Conservation (phyloP, 1,139 yeast genomes). For the Protomyces arabidopsidicola region DNA sequence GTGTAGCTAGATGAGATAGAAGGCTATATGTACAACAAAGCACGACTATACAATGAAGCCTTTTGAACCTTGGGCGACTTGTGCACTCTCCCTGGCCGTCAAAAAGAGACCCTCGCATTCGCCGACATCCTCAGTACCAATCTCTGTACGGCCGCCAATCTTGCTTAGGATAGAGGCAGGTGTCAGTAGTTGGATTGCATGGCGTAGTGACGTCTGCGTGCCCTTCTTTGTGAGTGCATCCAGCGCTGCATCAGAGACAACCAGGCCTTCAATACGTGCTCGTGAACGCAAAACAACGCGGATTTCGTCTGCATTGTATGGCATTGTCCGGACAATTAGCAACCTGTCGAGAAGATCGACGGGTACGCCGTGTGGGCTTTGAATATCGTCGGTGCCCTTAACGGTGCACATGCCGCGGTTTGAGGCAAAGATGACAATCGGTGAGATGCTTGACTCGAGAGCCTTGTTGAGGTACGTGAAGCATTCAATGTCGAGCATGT, state of each 20-base stretch:
- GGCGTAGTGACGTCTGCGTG: slow-evolving; percentile 71
- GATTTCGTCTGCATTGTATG: slow-evolving; percentile 79
- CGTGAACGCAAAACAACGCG: slow-evolving; percentile 76
- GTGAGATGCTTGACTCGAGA: slow-evolving; percentile 84
- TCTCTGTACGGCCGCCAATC: slow-evolving; percentile 66
- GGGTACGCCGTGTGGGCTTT: slow-evolving; percentile 95
- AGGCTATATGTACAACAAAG: background rate
- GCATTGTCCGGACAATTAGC: slow-evolving; percentile 83
- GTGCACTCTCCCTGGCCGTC: slow-evolving; percentile 82
- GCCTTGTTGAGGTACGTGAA: slow-evolving; percentile 93
- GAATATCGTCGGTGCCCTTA: slow-evolving; percentile 82
- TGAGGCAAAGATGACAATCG: slow-evolving; percentile 89
- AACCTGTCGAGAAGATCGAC: slow-evolving; percentile 89
- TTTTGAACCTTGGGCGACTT: slow-evolving; percentile 53
- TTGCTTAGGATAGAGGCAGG: slow-evolving; percentile 84
- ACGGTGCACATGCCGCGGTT: slow-evolving; percentile 90
- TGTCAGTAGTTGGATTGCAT: slow-evolving; percentile 81
- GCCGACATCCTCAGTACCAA: slow-evolving; percentile 66
- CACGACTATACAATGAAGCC: slow-evolving; percentile 15
- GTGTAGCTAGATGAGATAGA: background rate
- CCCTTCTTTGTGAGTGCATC: slow-evolving; percentile 70
- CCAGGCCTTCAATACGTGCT: slow-evolving; percentile 66
- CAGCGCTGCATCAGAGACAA: slow-evolving; percentile 61
- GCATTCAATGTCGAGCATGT: slow-evolving; percentile 94
- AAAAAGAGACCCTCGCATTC: slow-evolving; percentile 82